A percentile compares a stretch with the other conserved stretches of the same genome.
phyloP scores from a whole-genome alignment of 805 yeast species.

The Metschnikowia noctiluminum region DNA sequence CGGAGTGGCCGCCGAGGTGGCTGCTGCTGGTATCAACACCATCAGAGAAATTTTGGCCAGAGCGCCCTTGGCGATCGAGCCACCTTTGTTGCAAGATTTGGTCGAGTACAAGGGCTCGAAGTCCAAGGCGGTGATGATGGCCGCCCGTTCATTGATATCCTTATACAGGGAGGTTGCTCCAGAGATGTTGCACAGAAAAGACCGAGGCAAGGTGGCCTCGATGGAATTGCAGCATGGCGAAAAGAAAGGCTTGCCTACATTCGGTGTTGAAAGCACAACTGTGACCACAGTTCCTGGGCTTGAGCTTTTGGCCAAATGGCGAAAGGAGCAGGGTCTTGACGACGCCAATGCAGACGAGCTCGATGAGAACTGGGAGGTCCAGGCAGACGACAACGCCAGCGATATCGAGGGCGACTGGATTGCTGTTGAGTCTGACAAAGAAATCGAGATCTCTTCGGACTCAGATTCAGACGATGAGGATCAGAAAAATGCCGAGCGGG shows the following conservation, averaged over 20 bases:
- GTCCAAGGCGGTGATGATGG: conserved; percentile 90
- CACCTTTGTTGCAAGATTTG: conserved; percentile 82
- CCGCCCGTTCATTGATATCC: conserved; percentile 83
- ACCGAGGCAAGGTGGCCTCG: conserved; percentile 89
- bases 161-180: conserved; percentile 95
- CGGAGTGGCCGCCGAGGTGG: conserved; percentile 97
- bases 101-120: conserved; percentile 89
- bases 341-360: conserved; percentile 50
- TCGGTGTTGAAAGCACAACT: conserved; percentile 67
- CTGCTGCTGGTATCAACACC: conserved; percentile 95
- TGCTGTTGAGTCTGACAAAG: conserved; percentile 77
- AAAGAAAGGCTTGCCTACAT: conserved; percentile 50
- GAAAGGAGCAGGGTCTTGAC: conserved; percentile 53
- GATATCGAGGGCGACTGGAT: conserved; percentile 93
- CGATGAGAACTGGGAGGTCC: conserved; percentile 57
- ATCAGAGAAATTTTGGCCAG: conserved; percentile 90
- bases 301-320: conserved; percentile 87
- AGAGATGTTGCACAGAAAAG: conserved; percentile 85
- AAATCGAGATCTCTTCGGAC: conserved; percentile 47
- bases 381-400: conserved; percentile 43
- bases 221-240: conserved; percentile 67
- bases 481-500: conserved; percentile 23
- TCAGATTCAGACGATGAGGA: conserved; percentile 42
- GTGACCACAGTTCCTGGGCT: conserved; percentile 84
- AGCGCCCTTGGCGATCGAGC: conserved; percentile 92